Conservation (phyloP, 257 asterid species). For the Plantago elongata region DNA sequence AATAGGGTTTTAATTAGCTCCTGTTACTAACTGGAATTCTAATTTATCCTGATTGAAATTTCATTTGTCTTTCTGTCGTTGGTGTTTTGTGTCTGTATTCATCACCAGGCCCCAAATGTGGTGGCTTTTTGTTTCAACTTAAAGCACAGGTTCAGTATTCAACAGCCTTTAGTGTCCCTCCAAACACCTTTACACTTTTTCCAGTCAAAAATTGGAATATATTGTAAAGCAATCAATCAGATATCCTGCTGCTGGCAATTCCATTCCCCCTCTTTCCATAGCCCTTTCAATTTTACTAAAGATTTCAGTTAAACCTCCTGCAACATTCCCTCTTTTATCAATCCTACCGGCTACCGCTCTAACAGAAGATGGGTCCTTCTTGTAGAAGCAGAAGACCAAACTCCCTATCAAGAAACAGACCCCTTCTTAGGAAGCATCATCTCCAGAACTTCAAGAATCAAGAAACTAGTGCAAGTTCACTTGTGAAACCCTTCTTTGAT, state of each 20-base stretch:
- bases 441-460: slow-evolving; percentile 1
- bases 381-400: slow-evolving; percentile 32
- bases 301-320: slow-evolving; percentile 22
- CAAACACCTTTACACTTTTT: slow-evolving; percentile 22
- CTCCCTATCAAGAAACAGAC: slow-evolving; percentile 26
- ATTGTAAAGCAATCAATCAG: slow-evolving; percentile 19
- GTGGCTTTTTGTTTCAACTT: not conserved
- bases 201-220: slow-evolving; percentile 26
- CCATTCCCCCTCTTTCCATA: slow-evolving; percentile 20
- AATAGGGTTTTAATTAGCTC: not conserved
- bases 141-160: slow-evolving; percentile 5
- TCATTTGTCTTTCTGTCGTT: not conserved
- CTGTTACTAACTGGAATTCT: too few relatives aligned
- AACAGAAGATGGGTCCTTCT: slow-evolving; percentile 44
- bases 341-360: not conserved
- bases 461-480: slow-evolving; percentile 21
- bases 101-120: too few relatives aligned
- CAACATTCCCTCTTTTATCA: slow-evolving; percentile 8
- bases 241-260: slow-evolving; percentile 16
- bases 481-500: slow-evolving; percentile 16
- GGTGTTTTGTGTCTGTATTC: not conserved
- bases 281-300: slow-evolving; percentile 27
- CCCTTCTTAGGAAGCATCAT: slow-evolving; percentile 22
- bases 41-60: not conserved
- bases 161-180: slow-evolving; percentile 17